Conservation (phyloP, 768 basidiomycete species). For the Boletus subparvulus region DNA sequence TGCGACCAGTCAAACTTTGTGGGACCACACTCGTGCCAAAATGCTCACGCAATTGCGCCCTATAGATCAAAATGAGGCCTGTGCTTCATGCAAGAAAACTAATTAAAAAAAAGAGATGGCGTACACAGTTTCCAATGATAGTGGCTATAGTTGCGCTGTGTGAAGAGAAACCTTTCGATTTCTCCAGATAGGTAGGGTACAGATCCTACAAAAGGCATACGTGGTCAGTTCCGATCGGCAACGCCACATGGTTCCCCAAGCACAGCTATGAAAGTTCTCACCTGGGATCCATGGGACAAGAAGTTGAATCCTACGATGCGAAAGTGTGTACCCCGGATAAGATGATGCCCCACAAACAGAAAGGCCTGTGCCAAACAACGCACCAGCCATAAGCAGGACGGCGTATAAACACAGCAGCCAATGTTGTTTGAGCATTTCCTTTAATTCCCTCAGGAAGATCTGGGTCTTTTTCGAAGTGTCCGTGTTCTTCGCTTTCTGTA, state of each 20-base stretch:
- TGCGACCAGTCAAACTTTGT: background rate
- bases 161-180: slow-evolving; percentile 57
- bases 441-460: slow-evolving; percentile 70
- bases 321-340: background rate
- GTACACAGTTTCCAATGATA: slow-evolving; percentile 74
- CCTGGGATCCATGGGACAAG: slow-evolving; percentile 71
- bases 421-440: slow-evolving; percentile 76
- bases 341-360: background rate
- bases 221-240: background rate
- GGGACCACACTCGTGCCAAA: slow-evolving; percentile 6
- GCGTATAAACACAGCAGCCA: slow-evolving; percentile 85
- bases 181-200: slow-evolving; percentile 76
- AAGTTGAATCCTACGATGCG: slow-evolving; percentile 63
- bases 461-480: slow-evolving; percentile 52
- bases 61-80: slow-evolving; percentile 7
- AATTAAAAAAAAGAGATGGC: slow-evolving; percentile 16
- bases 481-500: slow-evolving; percentile 42
- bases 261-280: slow-evolving; percentile 15
- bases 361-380: slow-evolving; percentile 1
- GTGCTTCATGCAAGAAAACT: background rate
- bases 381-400: slow-evolving; percentile 72
- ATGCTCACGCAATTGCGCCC: slow-evolving; percentile 46
- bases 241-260: background rate
- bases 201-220: slow-evolving; percentile 45
- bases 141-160: slow-evolving; percentile 70